These are phyloP conservation scores for Ceratobasidium theobromae DNA, from an alignment of 1,284 basidiomycete genomes.

Conservation along the genomic window DNA sequence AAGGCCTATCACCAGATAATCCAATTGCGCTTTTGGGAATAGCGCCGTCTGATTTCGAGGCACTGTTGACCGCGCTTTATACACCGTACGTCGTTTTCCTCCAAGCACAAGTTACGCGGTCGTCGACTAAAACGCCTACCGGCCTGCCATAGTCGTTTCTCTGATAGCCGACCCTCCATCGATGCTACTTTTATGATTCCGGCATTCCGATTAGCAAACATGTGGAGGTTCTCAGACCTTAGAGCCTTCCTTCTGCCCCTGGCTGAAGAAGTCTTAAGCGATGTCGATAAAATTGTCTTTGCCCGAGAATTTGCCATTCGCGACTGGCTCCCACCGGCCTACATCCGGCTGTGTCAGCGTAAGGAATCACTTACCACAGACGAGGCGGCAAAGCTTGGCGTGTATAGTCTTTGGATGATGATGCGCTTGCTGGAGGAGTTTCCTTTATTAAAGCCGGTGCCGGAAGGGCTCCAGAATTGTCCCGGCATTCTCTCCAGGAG, in stretches of 20 bases:
- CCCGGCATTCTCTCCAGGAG: too few relatives aligned
- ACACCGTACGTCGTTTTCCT: neutral
- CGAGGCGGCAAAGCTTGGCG: conserved; percentile 46
- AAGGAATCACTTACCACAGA: conserved; percentile 42
- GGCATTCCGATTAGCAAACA: conserved; percentile 24
- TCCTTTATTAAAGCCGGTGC: too few relatives aligned
- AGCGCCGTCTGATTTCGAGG: conserved; percentile 4
- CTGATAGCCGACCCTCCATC: neutral
- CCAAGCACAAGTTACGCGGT: neutral
- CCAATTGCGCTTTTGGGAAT: neutral
- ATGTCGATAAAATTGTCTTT: conserved; percentile 46
- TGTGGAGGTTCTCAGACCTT: conserved; percentile 12
- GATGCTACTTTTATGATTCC: neutral
- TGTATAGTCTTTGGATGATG: conserved; percentile 15
- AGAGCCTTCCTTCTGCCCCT: neutral
- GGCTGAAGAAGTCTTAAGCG: conserved; percentile 37
- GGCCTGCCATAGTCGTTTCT: neutral
- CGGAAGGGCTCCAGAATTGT: too few relatives aligned
- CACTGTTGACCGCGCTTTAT: conserved; percentile 12
- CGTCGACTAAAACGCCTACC: neutral
- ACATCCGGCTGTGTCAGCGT: conserved; percentile 46
- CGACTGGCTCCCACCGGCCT: conserved; percentile 47
- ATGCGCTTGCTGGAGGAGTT: neutral
- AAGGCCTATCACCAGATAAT: conserved; percentile 2
- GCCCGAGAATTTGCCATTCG: conserved; percentile 46